These are phyloP conservation scores for Fusarium sp. DNA, from an alignment of 2,329 filamentous ascomycete species.

Conservation along the genomic window DNA sequence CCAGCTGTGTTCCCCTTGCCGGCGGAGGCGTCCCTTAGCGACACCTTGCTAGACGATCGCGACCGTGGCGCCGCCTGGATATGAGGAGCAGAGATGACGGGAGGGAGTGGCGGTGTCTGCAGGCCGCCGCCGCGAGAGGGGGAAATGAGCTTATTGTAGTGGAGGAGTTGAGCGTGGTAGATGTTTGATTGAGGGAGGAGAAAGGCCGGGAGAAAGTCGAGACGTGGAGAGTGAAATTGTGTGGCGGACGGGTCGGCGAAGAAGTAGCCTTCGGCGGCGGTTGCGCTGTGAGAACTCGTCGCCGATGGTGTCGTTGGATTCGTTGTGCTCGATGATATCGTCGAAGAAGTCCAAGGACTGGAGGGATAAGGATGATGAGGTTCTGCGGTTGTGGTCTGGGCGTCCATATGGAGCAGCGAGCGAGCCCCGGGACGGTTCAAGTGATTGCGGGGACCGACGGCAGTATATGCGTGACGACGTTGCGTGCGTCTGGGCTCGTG, in stretches of 20 bases:
- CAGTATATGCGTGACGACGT: conserved; percentile 39
- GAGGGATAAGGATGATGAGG: conserved; percentile 53
- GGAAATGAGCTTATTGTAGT: conserved; percentile 74
- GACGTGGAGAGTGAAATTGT: conserved; percentile 53
- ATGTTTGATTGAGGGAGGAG: conserved; percentile 68
- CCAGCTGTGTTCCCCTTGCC: conserved; percentile 62
- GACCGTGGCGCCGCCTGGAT: conserved; percentile 67
- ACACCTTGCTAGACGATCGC: conserved; percentile 70
- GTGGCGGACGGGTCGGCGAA: conserved; percentile 46
- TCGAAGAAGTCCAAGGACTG: conserved; percentile 47
- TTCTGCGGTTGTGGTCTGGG: conserved; percentile 53
- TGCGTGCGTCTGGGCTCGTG: conserved; percentile 33
- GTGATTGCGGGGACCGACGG: conserved; percentile 40
- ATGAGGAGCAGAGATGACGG: conserved; percentile 65
- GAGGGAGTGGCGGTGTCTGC: conserved; percentile 66
- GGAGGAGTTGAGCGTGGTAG: conserved; percentile 70
- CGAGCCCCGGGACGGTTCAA: conserved; percentile 45
- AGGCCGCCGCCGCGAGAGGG: conserved; percentile 66
- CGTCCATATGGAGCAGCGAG: conserved; percentile 54
- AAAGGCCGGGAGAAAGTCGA: conserved; percentile 67
- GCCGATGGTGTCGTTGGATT: conserved; percentile 43
- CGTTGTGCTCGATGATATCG: conserved; percentile 44
- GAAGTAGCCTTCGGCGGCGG: conserved; percentile 49
- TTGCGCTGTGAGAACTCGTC: conserved; percentile 44
- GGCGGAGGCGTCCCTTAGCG: conserved; percentile 62